A percentile compares a stretch with the other conserved stretches of the same genome.
These are phyloP conservation scores for Elsinoe batatas DNA, from an alignment of 2,329 filamentous ascomycete genomes.

Conservation along the genomic window DNA sequence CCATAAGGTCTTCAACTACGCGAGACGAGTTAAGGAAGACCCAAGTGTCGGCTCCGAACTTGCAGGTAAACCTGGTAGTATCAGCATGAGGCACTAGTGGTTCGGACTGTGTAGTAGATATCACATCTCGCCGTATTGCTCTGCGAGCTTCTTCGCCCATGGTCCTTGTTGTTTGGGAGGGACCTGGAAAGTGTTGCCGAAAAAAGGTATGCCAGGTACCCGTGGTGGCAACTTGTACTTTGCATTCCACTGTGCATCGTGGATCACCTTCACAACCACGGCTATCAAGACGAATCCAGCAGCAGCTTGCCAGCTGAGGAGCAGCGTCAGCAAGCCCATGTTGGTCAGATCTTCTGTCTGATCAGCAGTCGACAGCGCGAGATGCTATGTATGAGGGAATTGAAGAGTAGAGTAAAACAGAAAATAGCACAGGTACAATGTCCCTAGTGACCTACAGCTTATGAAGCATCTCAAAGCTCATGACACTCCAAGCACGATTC, in stretches of 20 bases:
- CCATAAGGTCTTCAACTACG: conserved; percentile 35
- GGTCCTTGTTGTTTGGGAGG: conserved; percentile 5
- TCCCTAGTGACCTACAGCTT: background rate
- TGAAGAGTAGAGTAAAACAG: background rate
- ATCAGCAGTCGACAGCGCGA: background rate
- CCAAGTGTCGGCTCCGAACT: conserved; percentile 33
- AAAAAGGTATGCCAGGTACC: conserved; percentile 9
- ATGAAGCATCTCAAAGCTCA: background rate
- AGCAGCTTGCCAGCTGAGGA: background rate
- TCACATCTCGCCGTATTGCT: conserved; percentile 12
- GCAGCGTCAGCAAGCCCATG: background rate
- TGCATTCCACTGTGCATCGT: background rate
- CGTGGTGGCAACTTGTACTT: conserved; percentile 12
- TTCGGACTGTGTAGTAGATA: background rate
- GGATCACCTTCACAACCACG: background rate
- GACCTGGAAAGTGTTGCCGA: conserved; percentile 11
- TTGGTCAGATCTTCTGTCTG: background rate
- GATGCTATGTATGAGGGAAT: background rate
- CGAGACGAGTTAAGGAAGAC: conserved; percentile 34
- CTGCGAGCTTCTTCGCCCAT: conserved; percentile 10
- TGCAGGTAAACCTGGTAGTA: conserved; percentile 21
- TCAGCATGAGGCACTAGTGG: background rate
- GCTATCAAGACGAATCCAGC: background rate
- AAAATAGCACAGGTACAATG: background rate
- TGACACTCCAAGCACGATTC: background rate